Base-by-base conservation (phyloP, 2,329 filamentous ascomycete genomes). In the Xylariaceae sp. region DNA sequence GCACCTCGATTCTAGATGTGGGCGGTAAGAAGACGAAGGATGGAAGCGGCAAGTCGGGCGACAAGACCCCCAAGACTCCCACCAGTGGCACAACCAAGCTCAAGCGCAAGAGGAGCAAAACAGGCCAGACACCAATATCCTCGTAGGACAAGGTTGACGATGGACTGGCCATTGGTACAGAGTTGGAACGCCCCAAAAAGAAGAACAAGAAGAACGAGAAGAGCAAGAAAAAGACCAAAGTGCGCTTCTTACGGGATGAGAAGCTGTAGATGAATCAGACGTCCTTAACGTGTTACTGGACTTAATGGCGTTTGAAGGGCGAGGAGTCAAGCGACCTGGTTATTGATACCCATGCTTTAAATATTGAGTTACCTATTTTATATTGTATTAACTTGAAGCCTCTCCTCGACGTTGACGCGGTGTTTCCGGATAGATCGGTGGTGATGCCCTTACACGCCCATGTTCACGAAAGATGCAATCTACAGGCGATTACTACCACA, bases 31-130 rank as follows among this genome's bases (percentile, higher is more conserved):
- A 62, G 54, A 67, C 69, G 51, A 72, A 70, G 57, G 70, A 71
- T 23, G 63, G 59, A 17, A 51, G 37, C 37, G 35, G 45, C 4
- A 70, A 69, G 55, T 54, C 64, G 9, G 67, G 65, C 6, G 70
- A 71, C 11, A 73, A 73, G 60, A 72, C 72, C 0, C 72, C 72
- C 2, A 73, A 73, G 64, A 72, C 72, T 0, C 71, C 72, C 4
- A 72, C 74, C 15, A 53, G 61, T 23, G 58, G 64, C 51, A 57
- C 60, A 48, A 61, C 64, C 48, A 66, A 60, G 17, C 23, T 62
- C 34, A 66, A 59, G 54, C 60, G 64, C 35, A 66, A 62, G 57
- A 66, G 61, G 58, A 64, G 61, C 53, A 66, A 66, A 39, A 56
- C 62, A 10, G 64, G 64, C 11, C 64, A 65, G 49, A 65, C 64